phyloP scores from a whole-genome alignment of 345 rosid species.

The Linum tenue region DNA sequence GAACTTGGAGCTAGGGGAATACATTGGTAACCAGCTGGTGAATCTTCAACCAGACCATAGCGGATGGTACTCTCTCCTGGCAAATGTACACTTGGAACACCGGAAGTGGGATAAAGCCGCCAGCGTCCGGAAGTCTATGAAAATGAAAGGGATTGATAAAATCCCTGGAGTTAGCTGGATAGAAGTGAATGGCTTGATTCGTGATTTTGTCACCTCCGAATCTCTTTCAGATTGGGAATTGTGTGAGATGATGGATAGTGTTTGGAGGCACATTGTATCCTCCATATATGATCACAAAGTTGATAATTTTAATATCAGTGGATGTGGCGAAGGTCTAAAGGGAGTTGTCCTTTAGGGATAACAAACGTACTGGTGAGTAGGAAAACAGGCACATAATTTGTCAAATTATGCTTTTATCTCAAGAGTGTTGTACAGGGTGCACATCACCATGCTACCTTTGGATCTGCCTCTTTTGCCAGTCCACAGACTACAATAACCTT shows the following conservation, averaged over 20 bases:
- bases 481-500: background rate
- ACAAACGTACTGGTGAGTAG: too few relatives aligned
- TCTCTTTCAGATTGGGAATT: constrained; percentile 14
- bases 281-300: too few relatives aligned
- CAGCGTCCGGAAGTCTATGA: constrained; percentile 25
- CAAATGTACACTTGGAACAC: constrained; percentile 22
- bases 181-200: constrained; percentile 18
- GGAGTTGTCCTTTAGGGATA: too few relatives aligned
- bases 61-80: constrained; percentile 25
- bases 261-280: background rate
- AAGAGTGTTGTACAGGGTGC: too few relatives aligned
- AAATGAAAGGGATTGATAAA: constrained; percentile 19
- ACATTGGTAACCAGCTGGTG: constrained; percentile 18
- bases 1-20: constrained; percentile 28
- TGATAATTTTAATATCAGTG: too few relatives aligned
- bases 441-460: too few relatives aligned
- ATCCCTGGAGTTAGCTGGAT: constrained; percentile 28
- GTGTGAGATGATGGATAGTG: constrained; percentile 16
- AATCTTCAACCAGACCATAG: constrained; percentile 22
- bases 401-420: too few relatives aligned
- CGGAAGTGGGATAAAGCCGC: constrained; percentile 24
- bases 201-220: constrained; percentile 22
- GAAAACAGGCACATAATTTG: too few relatives aligned
- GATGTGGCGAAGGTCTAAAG: too few relatives aligned
- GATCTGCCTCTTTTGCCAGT: too few relatives aligned